Conservation (phyloP, 192 early-diverging fungal species). For the Linnemannia hyalina region DNA sequence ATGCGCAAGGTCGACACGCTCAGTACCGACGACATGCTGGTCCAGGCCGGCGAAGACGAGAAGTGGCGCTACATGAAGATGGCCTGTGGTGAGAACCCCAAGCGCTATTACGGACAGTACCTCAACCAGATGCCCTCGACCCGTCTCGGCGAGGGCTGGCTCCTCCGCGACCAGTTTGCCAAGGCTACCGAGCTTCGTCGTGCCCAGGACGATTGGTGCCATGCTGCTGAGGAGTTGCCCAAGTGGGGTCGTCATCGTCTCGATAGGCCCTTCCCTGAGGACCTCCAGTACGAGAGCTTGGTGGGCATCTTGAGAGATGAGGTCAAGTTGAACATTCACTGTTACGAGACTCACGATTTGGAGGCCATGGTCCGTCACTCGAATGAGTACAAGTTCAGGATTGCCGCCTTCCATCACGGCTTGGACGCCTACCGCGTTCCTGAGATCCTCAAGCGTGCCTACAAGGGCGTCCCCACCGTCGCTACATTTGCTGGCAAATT, state of each 20-base stretch:
- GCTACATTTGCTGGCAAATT: constrained; percentile 78
- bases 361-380: constrained; percentile 81
- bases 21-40: constrained; percentile 75
- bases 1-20: constrained; percentile 63
- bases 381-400: constrained; percentile 80
- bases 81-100: constrained; percentile 89
- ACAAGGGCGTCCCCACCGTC: constrained; percentile 71
- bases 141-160: constrained; percentile 74
- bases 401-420: constrained; percentile 84
- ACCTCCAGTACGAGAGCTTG: constrained; percentile 69
- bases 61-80: constrained; percentile 84
- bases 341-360: constrained; percentile 77
- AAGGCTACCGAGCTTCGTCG: constrained; percentile 63
- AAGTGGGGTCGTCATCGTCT: constrained; percentile 67
- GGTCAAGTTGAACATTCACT: constrained; percentile 79
- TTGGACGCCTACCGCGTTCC: constrained; percentile 80
- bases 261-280: constrained; percentile 69
- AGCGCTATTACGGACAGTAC: constrained; percentile 77
- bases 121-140: constrained; percentile 64
- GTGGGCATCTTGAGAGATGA: constrained; percentile 77
- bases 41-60: constrained; percentile 64
- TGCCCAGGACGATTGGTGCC: constrained; percentile 67
- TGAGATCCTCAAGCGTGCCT: constrained; percentile 68
- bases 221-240: constrained; percentile 52
- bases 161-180: constrained; percentile 72